A percentile compares a stretch with the other conserved stretches of the same genome.
Evolutionary conservation across 345 rosid genomes (phyloP).

Genomic region (Salix dunnii): DNA sequence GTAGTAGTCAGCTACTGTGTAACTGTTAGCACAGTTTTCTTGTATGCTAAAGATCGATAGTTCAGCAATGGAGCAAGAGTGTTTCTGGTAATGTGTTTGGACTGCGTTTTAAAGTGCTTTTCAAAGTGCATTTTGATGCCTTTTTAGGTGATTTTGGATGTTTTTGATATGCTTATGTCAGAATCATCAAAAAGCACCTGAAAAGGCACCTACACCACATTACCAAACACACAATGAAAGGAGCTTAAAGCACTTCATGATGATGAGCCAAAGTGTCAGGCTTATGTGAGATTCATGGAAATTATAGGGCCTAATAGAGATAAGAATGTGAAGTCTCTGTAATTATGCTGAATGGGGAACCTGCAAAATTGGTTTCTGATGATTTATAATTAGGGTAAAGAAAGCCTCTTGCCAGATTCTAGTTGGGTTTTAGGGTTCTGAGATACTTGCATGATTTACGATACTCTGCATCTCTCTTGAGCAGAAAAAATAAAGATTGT

Average conservation of each 20-base stretch:
- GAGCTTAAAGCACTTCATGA: not conserved
- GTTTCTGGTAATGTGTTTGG: no score
- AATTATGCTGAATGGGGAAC: not conserved
- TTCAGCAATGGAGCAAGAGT: not conserved
- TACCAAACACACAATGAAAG: not conserved
- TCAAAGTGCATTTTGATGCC: no score
- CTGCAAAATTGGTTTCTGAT: not conserved
- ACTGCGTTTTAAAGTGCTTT: no score
- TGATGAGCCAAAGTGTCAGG: not conserved
- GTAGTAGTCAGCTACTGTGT: not conserved
- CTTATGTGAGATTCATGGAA: not conserved
- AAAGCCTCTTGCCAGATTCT: not conserved
- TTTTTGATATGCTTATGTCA: no score
- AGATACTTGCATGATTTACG: not conserved
- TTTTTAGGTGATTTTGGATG: no score
- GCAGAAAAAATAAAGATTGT: not conserved
- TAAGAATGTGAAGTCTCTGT: not conserved
- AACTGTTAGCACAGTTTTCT: not conserved
- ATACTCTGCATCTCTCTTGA: not conserved
- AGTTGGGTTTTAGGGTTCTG: not conserved
- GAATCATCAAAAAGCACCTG: no score
- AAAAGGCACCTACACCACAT: no score
- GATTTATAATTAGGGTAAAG: not conserved
- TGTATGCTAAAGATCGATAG: not conserved
- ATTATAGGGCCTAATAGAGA: not conserved